A percentile compares a stretch with the other conserved stretches of the same genome.
Evolutionary conservation across 2,329 filamentous ascomycete genomes (phyloP).

Genomic region (Arthrobotrys entomopaga): DNA sequence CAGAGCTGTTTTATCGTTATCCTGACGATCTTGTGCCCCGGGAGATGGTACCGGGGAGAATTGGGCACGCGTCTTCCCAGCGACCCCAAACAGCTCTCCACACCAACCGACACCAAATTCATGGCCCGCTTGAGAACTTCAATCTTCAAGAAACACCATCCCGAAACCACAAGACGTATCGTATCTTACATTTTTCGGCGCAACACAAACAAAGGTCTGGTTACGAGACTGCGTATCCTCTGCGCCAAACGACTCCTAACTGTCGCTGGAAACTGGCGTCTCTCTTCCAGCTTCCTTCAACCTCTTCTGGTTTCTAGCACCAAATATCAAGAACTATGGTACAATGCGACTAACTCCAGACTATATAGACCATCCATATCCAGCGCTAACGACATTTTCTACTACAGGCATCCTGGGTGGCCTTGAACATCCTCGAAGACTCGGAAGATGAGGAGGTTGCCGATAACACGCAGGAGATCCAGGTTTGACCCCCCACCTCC

Average conservation of each 20-base stretch:
- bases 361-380: too few species aligned
- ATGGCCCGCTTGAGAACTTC: too few species aligned
- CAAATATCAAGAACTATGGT: too few species aligned
- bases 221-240: neutral
- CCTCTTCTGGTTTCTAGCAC: too few species aligned
- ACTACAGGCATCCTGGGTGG: slow-evolving; percentile 72
- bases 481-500: slow-evolving; percentile 64
- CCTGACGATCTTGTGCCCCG: neutral
- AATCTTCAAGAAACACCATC: too few species aligned
- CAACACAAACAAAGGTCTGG: too few species aligned
- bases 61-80: slow-evolving; percentile 16
- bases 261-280: neutral
- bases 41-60: neutral
- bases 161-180: too few species aligned
- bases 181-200: too few species aligned
- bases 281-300: too few species aligned
- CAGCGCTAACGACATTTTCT: neutral
- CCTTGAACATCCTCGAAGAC: slow-evolving; percentile 93
- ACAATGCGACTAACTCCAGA: too few species aligned
- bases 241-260: slow-evolving; percentile 1
- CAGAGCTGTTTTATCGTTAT: neutral
- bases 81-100: neutral
- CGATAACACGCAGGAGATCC: slow-evolving; percentile 93
- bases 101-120: neutral
- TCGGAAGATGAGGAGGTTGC: slow-evolving; percentile 89